Percentiles rank a stretch among this genome's conserved stretches.
Evolutionary conservation across 768 basidiomycete genomes (phyloP).

Genomic region (Boletus rex-veris): DNA sequence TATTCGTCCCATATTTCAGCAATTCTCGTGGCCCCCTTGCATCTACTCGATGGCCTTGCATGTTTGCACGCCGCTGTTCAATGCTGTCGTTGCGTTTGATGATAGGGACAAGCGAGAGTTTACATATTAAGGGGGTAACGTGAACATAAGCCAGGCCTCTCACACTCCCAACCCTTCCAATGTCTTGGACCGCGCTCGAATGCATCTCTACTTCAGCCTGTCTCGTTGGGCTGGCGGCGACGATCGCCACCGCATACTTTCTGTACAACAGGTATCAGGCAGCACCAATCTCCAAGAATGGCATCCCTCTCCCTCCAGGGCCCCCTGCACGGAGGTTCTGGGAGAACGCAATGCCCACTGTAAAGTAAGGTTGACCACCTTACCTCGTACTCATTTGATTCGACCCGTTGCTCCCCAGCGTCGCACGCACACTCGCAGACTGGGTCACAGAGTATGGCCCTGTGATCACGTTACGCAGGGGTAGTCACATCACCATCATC

Average conservation of each 20-base stretch:
- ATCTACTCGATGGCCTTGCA: too few relatives aligned
- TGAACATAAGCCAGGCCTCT: too few relatives aligned
- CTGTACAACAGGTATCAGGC: slow-evolving; percentile 2
- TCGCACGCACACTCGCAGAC: slow-evolving; percentile 39
- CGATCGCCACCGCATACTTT: background rate
- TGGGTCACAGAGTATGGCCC: slow-evolving; percentile 59
- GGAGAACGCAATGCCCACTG: slow-evolving; percentile 18
- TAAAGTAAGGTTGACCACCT: slow-evolving; percentile 12
- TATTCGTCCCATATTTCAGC: too few relatives aligned
- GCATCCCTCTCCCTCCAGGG: slow-evolving; percentile 23
- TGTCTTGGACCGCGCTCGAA: background rate
- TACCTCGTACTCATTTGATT: background rate
- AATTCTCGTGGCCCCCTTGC: too few relatives aligned
- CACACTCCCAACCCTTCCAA: background rate
- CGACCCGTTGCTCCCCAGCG: background rate
- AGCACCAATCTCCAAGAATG: background rate
- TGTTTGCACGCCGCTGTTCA: too few relatives aligned
- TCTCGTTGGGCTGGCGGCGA: slow-evolving; percentile 2
- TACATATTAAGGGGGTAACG: too few relatives aligned
- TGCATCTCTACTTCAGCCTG: background rate
- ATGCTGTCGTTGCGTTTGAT: too few relatives aligned
- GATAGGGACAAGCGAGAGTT: too few relatives aligned
- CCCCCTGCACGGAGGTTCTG: slow-evolving; percentile 26
- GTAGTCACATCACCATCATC: slow-evolving; percentile 24
- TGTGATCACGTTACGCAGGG: slow-evolving; percentile 50